Base-by-base conservation (phyloP, 129 eudicot genomes). In the Lactuca saligna region DNA sequence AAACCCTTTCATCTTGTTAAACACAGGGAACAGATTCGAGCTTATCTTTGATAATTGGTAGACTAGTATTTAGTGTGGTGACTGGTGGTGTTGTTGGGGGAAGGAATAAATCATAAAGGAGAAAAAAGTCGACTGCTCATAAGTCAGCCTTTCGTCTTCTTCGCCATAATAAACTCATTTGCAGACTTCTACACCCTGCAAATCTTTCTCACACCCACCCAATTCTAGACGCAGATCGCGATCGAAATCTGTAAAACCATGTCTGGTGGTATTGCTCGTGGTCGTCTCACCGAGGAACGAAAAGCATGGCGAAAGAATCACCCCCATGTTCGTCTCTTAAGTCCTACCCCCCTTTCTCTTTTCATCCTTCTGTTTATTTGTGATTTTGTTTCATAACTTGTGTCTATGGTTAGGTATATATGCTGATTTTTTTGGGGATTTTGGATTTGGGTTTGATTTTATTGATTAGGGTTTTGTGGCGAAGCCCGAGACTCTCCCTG, bases 241-340 rank as follows among this genome's bases (percentile, higher is more conserved):
- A 71, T 61, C 63, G 48, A 65, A 65, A 74, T 4, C 72, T 61
- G 48, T 25, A 35, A 35, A 44, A 68, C 33, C 68, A 88, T 88
- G 96, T 88, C 96, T 4, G 96, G 96, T 32, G 96, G 91, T n/a
- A 85, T 88, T 65, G 91, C 91, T 58, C 96, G 96, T 64, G 91
- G 91, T 35, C 96, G 96, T 70, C 96, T 88, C 61, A 82, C 96
- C 1, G 96, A 88, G 74, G 96, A 88, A 75, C 88, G 91, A 46
- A 88, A 88, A 68, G 81, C 88, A 14, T 88, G 96, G 96, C 83
- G 96, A 9, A 88, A 85, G 79, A 88, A 88, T 74, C 96, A 88
- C 62, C 96, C 91, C 35, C 91, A 88, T 76, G 96, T 85, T 64
- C 50, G 80, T 72, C 34, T 57, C 15, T 51, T 13, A 61, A 41